These are phyloP conservation scores for Pouteria glomerata DNA, from an alignment of 148 eudicot genomes.

Conservation along the genomic window DNA sequence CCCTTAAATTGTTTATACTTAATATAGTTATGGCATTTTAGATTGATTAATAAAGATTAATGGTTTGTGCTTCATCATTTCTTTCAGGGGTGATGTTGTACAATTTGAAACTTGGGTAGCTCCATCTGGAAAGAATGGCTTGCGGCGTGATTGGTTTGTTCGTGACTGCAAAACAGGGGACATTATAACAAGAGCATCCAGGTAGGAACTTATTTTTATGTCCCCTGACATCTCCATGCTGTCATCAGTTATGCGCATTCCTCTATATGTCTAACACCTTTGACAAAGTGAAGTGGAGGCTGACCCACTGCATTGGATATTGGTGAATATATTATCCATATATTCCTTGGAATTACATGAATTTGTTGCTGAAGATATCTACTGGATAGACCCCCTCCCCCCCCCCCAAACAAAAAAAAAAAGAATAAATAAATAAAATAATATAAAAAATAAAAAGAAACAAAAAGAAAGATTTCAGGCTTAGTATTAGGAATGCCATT, in stretches of 20 bases:
- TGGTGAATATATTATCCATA: neutral
- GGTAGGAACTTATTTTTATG: slow-evolving; percentile 33
- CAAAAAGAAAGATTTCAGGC: neutral
- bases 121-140: slow-evolving; percentile 88
- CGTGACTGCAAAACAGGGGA: slow-evolving; percentile 82
- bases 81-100: slow-evolving; percentile 88
- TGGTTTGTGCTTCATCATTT: slow-evolving; percentile 5
- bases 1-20: neutral
- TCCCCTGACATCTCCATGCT: neutral
- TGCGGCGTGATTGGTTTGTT: slow-evolving; percentile 93
- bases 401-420: too few species aligned
- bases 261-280: neutral
- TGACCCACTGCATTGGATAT: neutral
- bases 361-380: neutral
- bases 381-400: too few species aligned
- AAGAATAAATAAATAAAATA: too few species aligned
- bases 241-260: neutral
- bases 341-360: neutral
- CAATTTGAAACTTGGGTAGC: slow-evolving; percentile 97
- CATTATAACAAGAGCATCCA: slow-evolving; percentile 81
- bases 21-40: neutral
- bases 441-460: neutral
- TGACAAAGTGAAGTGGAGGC: neutral
- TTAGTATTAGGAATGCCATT: too few species aligned
- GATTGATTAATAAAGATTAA: neutral